Base-by-base conservation (phyloP, 306 rosid species). In the Dalbergia cultrata region DNA sequence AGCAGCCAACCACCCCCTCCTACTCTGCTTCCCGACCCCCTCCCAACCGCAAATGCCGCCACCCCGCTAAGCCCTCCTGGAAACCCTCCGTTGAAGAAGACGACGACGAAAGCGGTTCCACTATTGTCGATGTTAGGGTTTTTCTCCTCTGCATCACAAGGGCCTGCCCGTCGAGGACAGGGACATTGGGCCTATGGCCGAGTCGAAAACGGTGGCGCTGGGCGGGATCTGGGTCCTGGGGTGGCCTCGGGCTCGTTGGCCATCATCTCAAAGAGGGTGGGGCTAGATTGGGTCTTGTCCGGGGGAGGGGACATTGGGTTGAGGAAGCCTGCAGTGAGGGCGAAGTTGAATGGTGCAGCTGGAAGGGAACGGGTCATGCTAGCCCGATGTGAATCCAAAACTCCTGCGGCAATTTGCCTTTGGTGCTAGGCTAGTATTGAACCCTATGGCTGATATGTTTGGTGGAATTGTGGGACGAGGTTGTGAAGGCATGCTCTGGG, bases 201-300 rank as follows among this genome's bases (percentile, higher is more conserved):
- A 67, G 13, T 37, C 72, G 26, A 79, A 62, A 3, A 82, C 67
- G 2, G 86, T 17, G 31, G 47, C 76, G 61, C 59, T 76, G 22
- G 87, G 80, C 8, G 88, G 86, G 92, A 88, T 92, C 90, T 87
- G 97, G 43, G 87, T 35, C 65, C 89, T 88, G 0, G 90, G 90
- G 0, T 89, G 53, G 87, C 67, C 2, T 96, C 98, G 66, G 97
- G 96, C 81, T 96, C 98, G 80, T 81, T 89, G 5, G 95, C 97
- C 99, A 96, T 96, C 97, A 96, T 93, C 71, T 93, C 97, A 33
- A 86, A 91, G 47, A 95, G 97, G n/a, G 97, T 89, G 6, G 97
- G 98, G 85, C 97, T 92, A 68, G 98, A 88, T 78, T 97, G 90
- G 86, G 87, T 85, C 81, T 90, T 92, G 13, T 94, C 97, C 10